A percentile compares a stretch with the other conserved stretches of the same genome.
Evolutionary conservation across 202 grass and related monocot genomes (phyloP).

Genomic region (Setaria viridis): DNA sequence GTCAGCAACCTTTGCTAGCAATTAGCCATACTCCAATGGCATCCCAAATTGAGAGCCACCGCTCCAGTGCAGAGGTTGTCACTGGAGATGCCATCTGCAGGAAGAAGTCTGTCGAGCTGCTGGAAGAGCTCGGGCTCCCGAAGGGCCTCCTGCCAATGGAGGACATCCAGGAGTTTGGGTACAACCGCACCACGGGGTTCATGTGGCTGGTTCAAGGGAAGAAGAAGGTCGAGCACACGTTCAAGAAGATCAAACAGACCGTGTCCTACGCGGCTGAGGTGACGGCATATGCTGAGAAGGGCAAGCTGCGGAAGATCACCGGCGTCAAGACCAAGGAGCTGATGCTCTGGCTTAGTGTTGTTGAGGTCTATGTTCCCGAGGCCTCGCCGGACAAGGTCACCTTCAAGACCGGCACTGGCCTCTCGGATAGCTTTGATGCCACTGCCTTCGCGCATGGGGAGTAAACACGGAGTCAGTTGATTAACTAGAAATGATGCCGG

Average conservation of each 20-base stretch:
- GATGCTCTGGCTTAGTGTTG: constrained; percentile 37
- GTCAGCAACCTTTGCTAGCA: neutral
- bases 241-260: constrained; percentile 43
- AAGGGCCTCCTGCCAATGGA: constrained; percentile 42
- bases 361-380: constrained; percentile 31
- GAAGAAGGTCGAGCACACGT: constrained; percentile 46
- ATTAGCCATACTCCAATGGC: neutral
- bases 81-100: neutral
- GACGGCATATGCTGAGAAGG: constrained; percentile 43
- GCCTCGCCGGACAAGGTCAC: constrained; percentile 16
- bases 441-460: neutral
- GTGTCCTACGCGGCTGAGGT: constrained; percentile 24
- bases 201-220: constrained; percentile 51
- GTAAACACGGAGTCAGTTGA: neutral
- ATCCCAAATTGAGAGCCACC: constrained; percentile 36
- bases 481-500: neutral
- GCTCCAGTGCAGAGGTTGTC: constrained; percentile 40
- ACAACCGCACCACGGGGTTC: constrained; percentile 26
- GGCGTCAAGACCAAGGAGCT: constrained; percentile 51
- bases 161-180: constrained; percentile 44
- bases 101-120: constrained; percentile 21
- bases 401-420: constrained; percentile 38
- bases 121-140: constrained; percentile 33
- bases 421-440: constrained; percentile 38
- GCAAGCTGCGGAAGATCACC: neutral